These are phyloP conservation scores for Jacaranda mimosifolia DNA, from an alignment of 257 asterid genomes.

Conservation along the genomic window DNA sequence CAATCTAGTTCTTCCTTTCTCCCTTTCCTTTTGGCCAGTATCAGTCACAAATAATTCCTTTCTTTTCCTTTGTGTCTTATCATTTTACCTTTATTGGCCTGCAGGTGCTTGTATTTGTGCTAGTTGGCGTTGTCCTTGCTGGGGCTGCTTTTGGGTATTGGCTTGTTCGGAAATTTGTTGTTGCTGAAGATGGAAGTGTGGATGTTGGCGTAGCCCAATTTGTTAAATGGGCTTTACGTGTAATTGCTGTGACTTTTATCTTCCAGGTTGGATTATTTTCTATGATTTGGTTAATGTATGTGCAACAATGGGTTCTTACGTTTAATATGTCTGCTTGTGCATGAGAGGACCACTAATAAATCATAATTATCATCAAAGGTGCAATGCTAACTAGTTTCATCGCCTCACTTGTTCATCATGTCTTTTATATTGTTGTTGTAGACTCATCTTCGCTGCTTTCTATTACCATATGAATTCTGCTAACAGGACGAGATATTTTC, in stretches of 20 bases:
- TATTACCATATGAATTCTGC: not conserved
- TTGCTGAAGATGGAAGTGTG: conserved; percentile 84
- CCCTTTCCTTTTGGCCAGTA: conserved; percentile 5
- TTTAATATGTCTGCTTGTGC: not conserved
- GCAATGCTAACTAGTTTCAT: conserved; percentile 1
- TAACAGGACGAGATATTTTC: not conserved
- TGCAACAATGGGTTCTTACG: conserved; percentile 15
- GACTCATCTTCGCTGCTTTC: conserved; percentile 20
- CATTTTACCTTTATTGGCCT: conserved; percentile 31
- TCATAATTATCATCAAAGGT: conserved; percentile 15
- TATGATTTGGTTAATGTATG: conserved; percentile 11
- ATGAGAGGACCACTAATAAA: not conserved
- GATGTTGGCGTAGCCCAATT: conserved; percentile 85
- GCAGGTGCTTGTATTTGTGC: conserved; percentile 77
- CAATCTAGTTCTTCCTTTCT: not conserved
- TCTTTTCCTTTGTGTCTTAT: conserved; percentile 4
- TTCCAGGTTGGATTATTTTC: conserved; percentile 66
- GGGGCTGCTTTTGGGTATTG: conserved; percentile 95
- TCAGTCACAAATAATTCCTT: not conserved
- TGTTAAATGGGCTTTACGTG: conserved; percentile 91
- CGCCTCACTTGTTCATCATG: not conserved
- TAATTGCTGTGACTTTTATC: conserved; percentile 71
- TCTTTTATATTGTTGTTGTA: conserved; percentile 2
- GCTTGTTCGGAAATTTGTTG: conserved; percentile 89
- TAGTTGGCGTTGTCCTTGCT: conserved; percentile 77